Base-by-base conservation (phyloP, 176 grass and related monocot genomes). In the Pontederia paniculata region DNA sequence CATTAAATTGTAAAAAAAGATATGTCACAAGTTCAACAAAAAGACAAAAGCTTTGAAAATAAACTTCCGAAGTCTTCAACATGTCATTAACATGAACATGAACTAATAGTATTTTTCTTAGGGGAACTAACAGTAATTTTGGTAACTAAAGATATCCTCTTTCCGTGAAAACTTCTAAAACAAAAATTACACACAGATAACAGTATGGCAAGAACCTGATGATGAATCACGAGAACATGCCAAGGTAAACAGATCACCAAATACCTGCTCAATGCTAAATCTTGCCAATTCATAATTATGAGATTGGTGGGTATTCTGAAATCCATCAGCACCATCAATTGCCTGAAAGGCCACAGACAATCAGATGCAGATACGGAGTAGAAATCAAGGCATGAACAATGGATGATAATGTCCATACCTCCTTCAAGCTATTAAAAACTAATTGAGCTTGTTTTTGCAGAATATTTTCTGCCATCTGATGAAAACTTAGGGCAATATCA, bases 251-350 rank as follows among this genome's bases (percentile, higher is more conserved):
- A 31, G 25, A 31, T 31, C 42, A 25, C 37, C 74, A 81, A 60
- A 82, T 58, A 97, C 91, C 86, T 97, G 91, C 68, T 90, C 86
- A 68, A 90, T 72, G 61, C 83, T 87, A 66, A 87, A 97, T 54
- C 81, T 97, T 71, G 86, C 83, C 12, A 71, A 89, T 59, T 81
- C 72, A 12, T 87, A 97, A 49, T 87, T 70, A 66, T 87, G 82
- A 73, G 83, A 54, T 74, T 83, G 77, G 56, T 90, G 86, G 14
- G 91, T 97, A 48, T 97, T 97, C 62, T 97, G 86, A 71, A 90
- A 97, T 54, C 85, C 82, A 66, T 84, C 80, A 78, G 86, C 80
- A 1, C 91, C 76, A 81, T 84, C 79, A 74, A 87, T 79, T 66
- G 83, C 86, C 91, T 97, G 18, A 52, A 12, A 77, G 58, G 80